phyloP scores from a whole-genome alignment of 2,329 filamentous ascomycete species.

The Alternaria sp. region DNA sequence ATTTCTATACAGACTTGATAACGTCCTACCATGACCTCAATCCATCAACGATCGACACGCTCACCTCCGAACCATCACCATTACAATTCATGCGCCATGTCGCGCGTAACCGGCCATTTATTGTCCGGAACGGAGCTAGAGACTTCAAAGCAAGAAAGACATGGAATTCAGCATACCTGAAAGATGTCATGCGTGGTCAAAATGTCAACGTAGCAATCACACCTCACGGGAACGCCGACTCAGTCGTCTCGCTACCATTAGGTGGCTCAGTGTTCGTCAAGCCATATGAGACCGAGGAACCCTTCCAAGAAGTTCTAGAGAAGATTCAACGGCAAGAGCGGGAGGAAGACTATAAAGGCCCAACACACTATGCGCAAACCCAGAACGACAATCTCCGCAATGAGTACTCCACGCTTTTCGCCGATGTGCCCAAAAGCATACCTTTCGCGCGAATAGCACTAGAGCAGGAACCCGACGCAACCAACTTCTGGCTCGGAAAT shows the following conservation, averaged over 20 bases:
- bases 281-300: slow-evolving; percentile 71
- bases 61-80: slow-evolving; percentile 71
- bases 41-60: slow-evolving; percentile 64
- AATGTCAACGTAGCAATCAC: slow-evolving; percentile 79
- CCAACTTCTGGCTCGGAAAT: slow-evolving; percentile 84
- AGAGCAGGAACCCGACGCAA: slow-evolving; percentile 71
- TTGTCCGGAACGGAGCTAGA: slow-evolving; percentile 69
- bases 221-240: slow-evolving; percentile 69
- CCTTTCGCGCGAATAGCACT: slow-evolving; percentile 78
- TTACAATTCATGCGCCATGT: slow-evolving; percentile 84
- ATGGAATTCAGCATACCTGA: slow-evolving; percentile 71
- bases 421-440: slow-evolving; percentile 69
- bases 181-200: slow-evolving; percentile 61
- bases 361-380: slow-evolving; percentile 72
- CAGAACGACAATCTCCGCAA: slow-evolving; percentile 83
- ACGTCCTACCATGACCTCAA: slow-evolving; percentile 79
- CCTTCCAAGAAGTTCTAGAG: slow-evolving; percentile 69
- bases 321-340: slow-evolving; percentile 68
- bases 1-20: slow-evolving; percentile 59
- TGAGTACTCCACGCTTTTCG: slow-evolving; percentile 72
- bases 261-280: slow-evolving; percentile 67
- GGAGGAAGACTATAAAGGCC: background rate
- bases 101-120: slow-evolving; percentile 76
- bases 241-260: slow-evolving; percentile 70
- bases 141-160: slow-evolving; percentile 68